phyloP scores from a whole-genome alignment of 768 basidiomycete genomes.

The Calocybe gangraenosa region DNA sequence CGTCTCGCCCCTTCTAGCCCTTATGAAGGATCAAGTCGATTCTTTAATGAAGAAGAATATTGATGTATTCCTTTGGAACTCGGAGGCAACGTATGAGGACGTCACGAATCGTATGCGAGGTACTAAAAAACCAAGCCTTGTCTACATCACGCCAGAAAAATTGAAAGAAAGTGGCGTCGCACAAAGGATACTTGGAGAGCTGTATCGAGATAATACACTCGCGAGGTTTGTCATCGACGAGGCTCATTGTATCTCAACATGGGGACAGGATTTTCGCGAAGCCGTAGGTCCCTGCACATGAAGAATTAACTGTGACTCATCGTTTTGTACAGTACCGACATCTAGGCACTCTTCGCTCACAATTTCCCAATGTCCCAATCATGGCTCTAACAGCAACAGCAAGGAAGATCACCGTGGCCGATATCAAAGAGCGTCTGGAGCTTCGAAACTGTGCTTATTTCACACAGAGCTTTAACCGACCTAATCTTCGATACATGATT shows the following conservation, averaged over 20 bases:
- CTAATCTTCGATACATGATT: slow-evolving; percentile 82
- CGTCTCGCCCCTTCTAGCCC: slow-evolving; percentile 80
- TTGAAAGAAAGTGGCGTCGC: slow-evolving; percentile 59
- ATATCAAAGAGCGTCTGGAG: slow-evolving; percentile 70
- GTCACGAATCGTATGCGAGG: slow-evolving; percentile 43
- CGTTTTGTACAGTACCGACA: slow-evolving; percentile 54
- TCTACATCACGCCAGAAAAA: slow-evolving; percentile 94
- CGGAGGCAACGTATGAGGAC: slow-evolving; percentile 39
- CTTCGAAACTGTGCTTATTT: slow-evolving; percentile 58
- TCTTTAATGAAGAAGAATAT: slow-evolving; percentile 61
- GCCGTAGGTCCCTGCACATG: slow-evolving; percentile 43
- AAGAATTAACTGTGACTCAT: background rate
- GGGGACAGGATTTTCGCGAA: slow-evolving; percentile 93
- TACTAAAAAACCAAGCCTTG: slow-evolving; percentile 52
- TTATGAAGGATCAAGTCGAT: slow-evolving; percentile 88
- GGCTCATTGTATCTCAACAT: slow-evolving; percentile 90
- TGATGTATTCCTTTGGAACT: slow-evolving; percentile 66
- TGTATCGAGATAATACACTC: slow-evolving; percentile 55
- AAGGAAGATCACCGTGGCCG: slow-evolving; percentile 67
- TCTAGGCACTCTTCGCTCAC: slow-evolving; percentile 62
- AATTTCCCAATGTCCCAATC: slow-evolving; percentile 79
- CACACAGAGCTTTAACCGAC: slow-evolving; percentile 86
- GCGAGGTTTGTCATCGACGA: slow-evolving; percentile 96
- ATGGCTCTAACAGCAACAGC: slow-evolving; percentile 98
- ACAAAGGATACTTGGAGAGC: slow-evolving; percentile 46